Evolutionary conservation across 345 rosid genomes (phyloP).

Genomic region (Turnera subulata): DNA sequence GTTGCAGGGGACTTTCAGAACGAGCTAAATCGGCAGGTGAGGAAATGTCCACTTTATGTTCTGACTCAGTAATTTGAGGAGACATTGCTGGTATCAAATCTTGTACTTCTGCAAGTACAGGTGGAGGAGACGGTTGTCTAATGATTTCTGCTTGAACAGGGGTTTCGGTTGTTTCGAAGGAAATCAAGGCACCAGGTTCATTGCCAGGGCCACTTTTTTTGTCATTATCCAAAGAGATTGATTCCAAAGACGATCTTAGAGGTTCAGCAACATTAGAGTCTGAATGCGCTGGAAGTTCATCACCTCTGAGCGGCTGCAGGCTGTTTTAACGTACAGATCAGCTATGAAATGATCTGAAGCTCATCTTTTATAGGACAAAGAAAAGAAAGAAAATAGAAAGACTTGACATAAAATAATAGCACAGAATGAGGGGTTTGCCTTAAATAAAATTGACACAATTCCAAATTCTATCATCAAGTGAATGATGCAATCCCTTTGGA

Average conservation of each 20-base stretch:
- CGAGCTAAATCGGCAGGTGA: constrained; percentile 44
- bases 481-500: background rate
- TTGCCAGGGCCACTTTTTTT: constrained; percentile 34
- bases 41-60: constrained; percentile 45
- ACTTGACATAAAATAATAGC: background rate
- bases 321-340: constrained; percentile 37
- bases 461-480: too few relatives aligned
- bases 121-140: constrained; percentile 96
- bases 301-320: constrained; percentile 21
- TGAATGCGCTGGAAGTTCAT: constrained; percentile 5
- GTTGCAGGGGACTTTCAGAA: constrained; percentile 72
- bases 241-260: constrained; percentile 38
- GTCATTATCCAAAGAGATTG: constrained; percentile 27
- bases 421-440: too few relatives aligned
- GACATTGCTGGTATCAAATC: constrained; percentile 56
- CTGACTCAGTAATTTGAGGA: constrained; percentile 44
- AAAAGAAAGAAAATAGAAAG: background rate
- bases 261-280: constrained; percentile 30
- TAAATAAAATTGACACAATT: too few relatives aligned
- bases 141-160: constrained; percentile 38
- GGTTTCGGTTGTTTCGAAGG: constrained; percentile 70
- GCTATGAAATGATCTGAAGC: constrained; percentile 11
- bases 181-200: constrained; percentile 75
- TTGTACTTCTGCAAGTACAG: constrained; percentile 89
- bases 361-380: background rate